Evolutionary conservation across 768 basidiomycete genomes (phyloP).

Genomic region (Coprinellus micaceus): DNA sequence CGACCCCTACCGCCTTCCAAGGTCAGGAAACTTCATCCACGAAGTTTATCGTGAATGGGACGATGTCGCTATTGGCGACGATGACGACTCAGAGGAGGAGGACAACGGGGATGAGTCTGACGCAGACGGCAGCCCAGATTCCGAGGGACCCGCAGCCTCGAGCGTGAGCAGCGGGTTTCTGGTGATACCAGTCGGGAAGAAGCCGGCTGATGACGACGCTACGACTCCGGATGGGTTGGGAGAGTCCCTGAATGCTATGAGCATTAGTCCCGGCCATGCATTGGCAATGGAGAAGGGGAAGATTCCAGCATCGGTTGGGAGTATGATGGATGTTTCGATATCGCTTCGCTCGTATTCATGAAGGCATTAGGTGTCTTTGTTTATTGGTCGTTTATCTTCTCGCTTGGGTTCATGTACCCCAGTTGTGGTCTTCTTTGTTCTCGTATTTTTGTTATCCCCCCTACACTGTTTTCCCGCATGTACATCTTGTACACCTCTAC

Average conservation of each 20-base stretch:
- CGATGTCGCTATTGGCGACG: slow-evolving; percentile 72
- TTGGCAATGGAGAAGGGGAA: slow-evolving; percentile 11
- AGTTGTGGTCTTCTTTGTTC: neutral
- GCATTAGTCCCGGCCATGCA: slow-evolving; percentile 61
- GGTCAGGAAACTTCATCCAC: slow-evolving; percentile 73
- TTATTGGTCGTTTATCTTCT: neutral
- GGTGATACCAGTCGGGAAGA: slow-evolving; percentile 14
- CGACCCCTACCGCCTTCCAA: slow-evolving; percentile 90
- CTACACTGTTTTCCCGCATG: too few species aligned
- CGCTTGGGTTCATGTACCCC: neutral
- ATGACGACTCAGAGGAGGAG: slow-evolving; percentile 64
- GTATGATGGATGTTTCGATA: slow-evolving; percentile 7
- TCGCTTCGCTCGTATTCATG: neutral
- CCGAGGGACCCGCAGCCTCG: slow-evolving; percentile 1
- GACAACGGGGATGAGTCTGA: slow-evolving; percentile 44
- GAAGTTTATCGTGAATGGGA: slow-evolving; percentile 89
- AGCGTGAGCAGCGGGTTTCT: slow-evolving; percentile 11
- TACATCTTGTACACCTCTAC: too few species aligned
- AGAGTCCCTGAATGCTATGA: slow-evolving; percentile 74
- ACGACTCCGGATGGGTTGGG: slow-evolving; percentile 50
- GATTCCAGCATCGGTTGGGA: slow-evolving; percentile 16
- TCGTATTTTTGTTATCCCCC: too few species aligned
- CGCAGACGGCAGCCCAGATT: slow-evolving; percentile 20
- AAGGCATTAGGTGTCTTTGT: neutral
- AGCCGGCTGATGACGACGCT: slow-evolving; percentile 23